Percentiles rank a stretch among this genome's conserved stretches.
Evolutionary conservation across 495 filamentous ascomycete species (phyloP).

Genomic region (Filosporella fistucella): DNA sequence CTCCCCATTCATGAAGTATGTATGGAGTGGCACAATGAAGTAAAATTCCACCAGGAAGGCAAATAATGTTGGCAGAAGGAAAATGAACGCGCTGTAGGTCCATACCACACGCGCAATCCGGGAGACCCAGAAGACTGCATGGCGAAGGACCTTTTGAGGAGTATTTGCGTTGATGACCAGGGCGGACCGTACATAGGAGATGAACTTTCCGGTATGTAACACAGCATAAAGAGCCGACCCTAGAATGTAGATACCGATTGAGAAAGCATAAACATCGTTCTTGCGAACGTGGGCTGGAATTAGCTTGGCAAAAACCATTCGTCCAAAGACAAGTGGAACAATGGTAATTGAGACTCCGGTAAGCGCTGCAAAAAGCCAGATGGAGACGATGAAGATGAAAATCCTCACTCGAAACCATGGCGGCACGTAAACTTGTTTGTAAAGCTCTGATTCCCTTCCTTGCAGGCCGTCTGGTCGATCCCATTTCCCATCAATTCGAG

Average conservation of each 20-base stretch:
- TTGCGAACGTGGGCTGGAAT: conserved; percentile 64
- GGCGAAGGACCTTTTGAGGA: conserved; percentile 20
- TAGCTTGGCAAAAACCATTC: conserved; percentile 62
- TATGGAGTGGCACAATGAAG: conserved; percentile 82
- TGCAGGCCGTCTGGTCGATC: conserved; percentile 56
- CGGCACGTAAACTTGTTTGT: conserved; percentile 83
- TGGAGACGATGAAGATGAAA: conserved; percentile 77
- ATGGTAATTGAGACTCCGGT: conserved; percentile 88
- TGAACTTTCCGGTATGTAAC: conserved; percentile 45
- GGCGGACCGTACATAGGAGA: conserved; percentile 29
- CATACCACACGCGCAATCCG: conserved; percentile 51
- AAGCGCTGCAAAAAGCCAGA: conserved; percentile 92
- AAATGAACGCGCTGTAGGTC: conserved; percentile 61
- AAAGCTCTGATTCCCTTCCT: conserved; percentile 58
- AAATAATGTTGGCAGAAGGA: conserved; percentile 80
- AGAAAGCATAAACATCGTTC: conserved; percentile 97
- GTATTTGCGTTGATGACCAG: conserved; percentile 24
- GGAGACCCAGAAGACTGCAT: conserved; percentile 8
- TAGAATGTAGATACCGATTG: conserved; percentile 75
- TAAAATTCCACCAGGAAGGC: conserved; percentile 84
- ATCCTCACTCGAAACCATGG: conserved; percentile 78
- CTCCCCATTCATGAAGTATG: conserved; percentile 53
- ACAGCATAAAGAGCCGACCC: conserved; percentile 57
- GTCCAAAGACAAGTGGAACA: conserved; percentile 77
- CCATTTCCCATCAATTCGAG: conserved; percentile 50